Evolutionary conservation across 2,329 filamentous ascomycete genomes (phyloP).

Genomic region (Trichoderma harzianum): DNA sequence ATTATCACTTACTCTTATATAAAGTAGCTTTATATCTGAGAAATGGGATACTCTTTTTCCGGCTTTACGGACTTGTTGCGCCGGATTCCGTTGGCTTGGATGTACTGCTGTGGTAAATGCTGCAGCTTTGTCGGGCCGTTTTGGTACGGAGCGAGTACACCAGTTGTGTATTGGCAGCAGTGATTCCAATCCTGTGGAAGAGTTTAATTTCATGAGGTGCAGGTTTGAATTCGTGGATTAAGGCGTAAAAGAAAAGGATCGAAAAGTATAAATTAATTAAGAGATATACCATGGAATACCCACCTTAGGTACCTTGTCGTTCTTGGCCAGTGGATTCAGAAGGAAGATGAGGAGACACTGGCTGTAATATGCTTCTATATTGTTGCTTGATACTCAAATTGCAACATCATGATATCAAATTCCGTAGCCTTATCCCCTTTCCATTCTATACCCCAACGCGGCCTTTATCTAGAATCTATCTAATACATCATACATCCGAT

Average conservation of each 20-base stretch:
- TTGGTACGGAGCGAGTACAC: background rate
- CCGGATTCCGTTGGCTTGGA: background rate
- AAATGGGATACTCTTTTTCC: background rate
- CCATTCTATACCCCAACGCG: background rate
- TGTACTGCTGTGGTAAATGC: background rate
- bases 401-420: background rate
- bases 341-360: background rate
- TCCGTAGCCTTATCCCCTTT: background rate
- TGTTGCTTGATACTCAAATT: background rate
- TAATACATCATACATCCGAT: constrained; percentile 21
- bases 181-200: background rate
- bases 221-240: background rate
- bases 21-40: too few relatives aligned
- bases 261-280: too few relatives aligned
- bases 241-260: background rate
- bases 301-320: background rate
- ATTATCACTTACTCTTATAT: too few relatives aligned
- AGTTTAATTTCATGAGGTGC: background rate
- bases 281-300: too few relatives aligned
- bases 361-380: background rate
- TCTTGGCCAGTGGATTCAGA: background rate
- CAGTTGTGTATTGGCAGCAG: too few relatives aligned
- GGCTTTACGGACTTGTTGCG: background rate
- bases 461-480: background rate
- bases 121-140: background rate